Evolutionary conservation across 345 rosid species (phyloP).

Genomic region (Clarkia xantiana): DNA sequence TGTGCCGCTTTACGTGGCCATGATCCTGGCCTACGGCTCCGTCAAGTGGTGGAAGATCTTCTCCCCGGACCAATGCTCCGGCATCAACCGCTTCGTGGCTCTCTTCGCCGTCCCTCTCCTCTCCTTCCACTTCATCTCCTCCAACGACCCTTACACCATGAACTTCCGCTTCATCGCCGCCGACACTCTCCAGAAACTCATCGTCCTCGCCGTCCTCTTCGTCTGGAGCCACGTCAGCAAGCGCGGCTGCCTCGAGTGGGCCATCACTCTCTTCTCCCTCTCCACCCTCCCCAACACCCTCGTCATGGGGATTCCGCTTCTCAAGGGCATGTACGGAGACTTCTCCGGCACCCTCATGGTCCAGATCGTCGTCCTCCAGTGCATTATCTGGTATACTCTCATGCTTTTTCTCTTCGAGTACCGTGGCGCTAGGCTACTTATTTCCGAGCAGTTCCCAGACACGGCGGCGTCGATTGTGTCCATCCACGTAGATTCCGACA

Average conservation of each 20-base stretch:
- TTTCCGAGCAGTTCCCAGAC: slow-evolving; percentile 21
- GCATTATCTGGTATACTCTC: slow-evolving; percentile 6
- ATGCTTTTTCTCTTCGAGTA: slow-evolving; percentile 26
- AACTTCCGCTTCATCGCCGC: slow-evolving; percentile 5
- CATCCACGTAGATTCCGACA: slow-evolving; percentile 20
- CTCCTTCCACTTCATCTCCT: slow-evolving; percentile 4
- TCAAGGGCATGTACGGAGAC: slow-evolving; percentile 18
- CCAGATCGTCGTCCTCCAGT: slow-evolving; percentile 17
- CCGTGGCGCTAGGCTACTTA: slow-evolving; percentile 21
- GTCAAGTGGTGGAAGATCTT: slow-evolving; percentile 50
- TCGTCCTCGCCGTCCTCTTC: slow-evolving; percentile 5
- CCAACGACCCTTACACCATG: slow-evolving; percentile 3
- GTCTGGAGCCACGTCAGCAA: slow-evolving; percentile 3
- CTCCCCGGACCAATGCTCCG: slow-evolving; percentile 3
- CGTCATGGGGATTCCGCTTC: slow-evolving; percentile 21
- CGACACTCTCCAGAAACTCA: slow-evolving; percentile 4
- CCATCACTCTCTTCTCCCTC: slow-evolving; percentile 16
- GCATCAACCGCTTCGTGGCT: slow-evolving; percentile 5
- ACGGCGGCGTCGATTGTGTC: slow-evolving; percentile 18
- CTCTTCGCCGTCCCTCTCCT: slow-evolving; percentile 2
- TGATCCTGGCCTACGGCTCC: slow-evolving; percentile 84
- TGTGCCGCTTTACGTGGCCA: slow-evolving; percentile 96
- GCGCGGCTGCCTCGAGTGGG: slow-evolving; percentile 16
- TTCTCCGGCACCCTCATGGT: slow-evolving; percentile 11
- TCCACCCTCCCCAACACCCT: slow-evolving; percentile 20